These are phyloP conservation scores for Ceratocystis alfenasii DNA, from an alignment of 2,329 filamentous ascomycete species.

Conservation along the genomic window DNA sequence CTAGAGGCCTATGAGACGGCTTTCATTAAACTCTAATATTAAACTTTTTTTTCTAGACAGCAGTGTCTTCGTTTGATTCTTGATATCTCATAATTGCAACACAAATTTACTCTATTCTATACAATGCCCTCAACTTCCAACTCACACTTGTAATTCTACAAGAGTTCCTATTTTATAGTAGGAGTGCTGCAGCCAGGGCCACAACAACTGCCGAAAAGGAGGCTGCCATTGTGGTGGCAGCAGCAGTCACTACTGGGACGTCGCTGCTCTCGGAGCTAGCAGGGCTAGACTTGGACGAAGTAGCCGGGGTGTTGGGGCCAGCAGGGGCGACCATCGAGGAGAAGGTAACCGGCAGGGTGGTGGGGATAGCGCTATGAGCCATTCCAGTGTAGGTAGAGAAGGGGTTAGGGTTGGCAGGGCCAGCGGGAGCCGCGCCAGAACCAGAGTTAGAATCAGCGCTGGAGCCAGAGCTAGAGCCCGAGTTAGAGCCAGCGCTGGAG, in stretches of 20 bases:
- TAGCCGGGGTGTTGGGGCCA: background rate
- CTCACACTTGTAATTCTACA: background rate
- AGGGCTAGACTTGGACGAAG: background rate
- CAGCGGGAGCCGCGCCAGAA: background rate
- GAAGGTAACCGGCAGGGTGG: background rate
- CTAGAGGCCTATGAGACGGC: background rate
- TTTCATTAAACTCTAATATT: conserved; percentile 8
- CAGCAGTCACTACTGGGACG: conserved; percentile 6
- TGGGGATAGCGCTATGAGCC: background rate
- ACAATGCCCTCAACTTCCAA: background rate
- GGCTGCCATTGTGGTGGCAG: background rate
- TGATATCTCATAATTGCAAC: conserved; percentile 5
- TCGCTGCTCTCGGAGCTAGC: background rate
- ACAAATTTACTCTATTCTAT: background rate
- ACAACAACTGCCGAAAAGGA: conserved; percentile 7
- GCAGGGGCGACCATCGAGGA: background rate
- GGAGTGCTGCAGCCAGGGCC: background rate
- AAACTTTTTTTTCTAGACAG: background rate
- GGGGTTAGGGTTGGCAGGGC: background rate
- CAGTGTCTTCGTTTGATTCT: background rate
- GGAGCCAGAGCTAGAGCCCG: background rate
- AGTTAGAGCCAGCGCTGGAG: background rate
- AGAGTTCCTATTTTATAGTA: background rate
- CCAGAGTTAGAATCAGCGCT: background rate
- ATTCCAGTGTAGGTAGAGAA: background rate